Evolutionary conservation across 345 rosid genomes (phyloP), one percentile per base, ranked within the genome.

Genomic region (Cardamine occulta): DNA sequence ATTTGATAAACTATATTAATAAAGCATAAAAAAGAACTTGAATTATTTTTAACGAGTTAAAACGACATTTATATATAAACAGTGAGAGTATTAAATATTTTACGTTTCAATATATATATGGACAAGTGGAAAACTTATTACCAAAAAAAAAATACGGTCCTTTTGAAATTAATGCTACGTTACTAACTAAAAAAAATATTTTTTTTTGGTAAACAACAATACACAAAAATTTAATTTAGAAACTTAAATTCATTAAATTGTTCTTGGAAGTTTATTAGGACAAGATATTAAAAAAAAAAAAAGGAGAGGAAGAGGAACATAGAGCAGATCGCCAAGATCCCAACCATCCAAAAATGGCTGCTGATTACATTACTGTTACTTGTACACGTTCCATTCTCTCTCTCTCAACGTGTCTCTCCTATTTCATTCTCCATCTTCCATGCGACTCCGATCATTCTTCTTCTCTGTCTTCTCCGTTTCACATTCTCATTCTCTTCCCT

Each of bases 261-360:
- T 10, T 3, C 11, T 40, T 40, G 45, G 4, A 40, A 40, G 6
- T 40, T 12, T 3, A 40, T 11, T 15, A 15, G 19, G 9, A 45
- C n/a, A 44, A 14, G 7, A 40, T 40, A 40, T 40, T 40, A 3
- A 42, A 14, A 31, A 31, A 4, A 29, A 44, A 15, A 45, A n/a
- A 47, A n/a, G 3, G 19, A 47, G 52, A 47, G 56, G 34, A 57
- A 15, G 21, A 57, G 62, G 39, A 29, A 58, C 75, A 70, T 58
- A 70, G 79, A 49, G 68, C 53, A 68, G 24, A 68, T 68, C 74
- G 79, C 79, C 73, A 66, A 32, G 66, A 66, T 56, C 52, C 72
- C 72, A 66, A 64, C 68, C 61, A 72, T 54, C 40, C 31, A 74
- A 57, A 73, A 24, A 74, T 75, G 79, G 75, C 66, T 58, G 59